A percentile compares a stretch with the other conserved stretches of the same genome.
phyloP scores from a whole-genome alignment of 805 yeast species.

The Metschnikowia cerradonensis region DNA sequence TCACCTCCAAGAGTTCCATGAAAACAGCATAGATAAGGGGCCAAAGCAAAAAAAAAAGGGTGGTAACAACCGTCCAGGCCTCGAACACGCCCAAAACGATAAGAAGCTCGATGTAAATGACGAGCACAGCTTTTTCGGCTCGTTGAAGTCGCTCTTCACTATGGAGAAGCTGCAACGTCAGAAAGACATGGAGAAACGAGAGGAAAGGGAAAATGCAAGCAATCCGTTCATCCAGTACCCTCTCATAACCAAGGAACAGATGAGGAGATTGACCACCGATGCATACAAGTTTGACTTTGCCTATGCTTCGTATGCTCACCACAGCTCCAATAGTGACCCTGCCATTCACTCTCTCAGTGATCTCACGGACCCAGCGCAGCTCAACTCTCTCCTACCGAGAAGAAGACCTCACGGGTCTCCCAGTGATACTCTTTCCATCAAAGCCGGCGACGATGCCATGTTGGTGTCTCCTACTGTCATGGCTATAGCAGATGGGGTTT shows the following conservation, averaged over 20 bases:
- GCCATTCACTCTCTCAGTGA: slow-evolving; percentile 48
- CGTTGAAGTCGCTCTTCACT: slow-evolving; percentile 2
- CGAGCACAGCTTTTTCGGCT: not conserved
- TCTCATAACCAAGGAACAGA: slow-evolving; percentile 36
- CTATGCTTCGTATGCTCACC: slow-evolving; percentile 47
- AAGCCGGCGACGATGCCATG: slow-evolving; percentile 59
- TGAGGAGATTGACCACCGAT: slow-evolving; percentile 30
- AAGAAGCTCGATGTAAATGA: not conserved
- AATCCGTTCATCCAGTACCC: slow-evolving; percentile 42
- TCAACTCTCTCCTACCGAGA: slow-evolving; percentile 44
- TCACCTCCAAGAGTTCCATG: not conserved
- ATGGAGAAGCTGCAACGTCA: slow-evolving; percentile 4
- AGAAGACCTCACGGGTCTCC: slow-evolving; percentile 52
- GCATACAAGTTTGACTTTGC: slow-evolving; percentile 40
- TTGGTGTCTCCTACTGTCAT: slow-evolving; percentile 48
- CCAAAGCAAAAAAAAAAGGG: not conserved
- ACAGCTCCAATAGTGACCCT: slow-evolving; percentile 36
- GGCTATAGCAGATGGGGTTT: slow-evolving; percentile 56
- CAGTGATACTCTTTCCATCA: slow-evolving; percentile 47
- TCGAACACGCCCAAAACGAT: not conserved
- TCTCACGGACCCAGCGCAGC: slow-evolving; percentile 44
- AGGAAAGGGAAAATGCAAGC: slow-evolving; percentile 20
- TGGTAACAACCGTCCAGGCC: not conserved
- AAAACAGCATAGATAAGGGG: not conserved
- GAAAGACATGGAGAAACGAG: slow-evolving; percentile 14